phyloP scores from a whole-genome alignment of 2,329 filamentous ascomycete species.

The Fusarium secorum region DNA sequence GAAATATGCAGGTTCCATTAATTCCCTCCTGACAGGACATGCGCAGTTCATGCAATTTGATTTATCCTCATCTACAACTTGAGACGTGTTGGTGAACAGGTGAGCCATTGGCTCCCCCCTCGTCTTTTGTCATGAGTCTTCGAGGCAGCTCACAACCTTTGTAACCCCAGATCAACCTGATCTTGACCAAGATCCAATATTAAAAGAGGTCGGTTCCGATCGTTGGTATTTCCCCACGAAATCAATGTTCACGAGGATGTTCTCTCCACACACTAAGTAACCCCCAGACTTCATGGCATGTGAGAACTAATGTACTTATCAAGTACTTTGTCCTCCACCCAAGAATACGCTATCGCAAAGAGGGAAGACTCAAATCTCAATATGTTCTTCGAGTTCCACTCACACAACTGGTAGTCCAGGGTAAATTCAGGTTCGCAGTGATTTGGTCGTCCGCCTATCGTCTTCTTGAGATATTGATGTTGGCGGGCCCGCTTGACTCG shows the following conservation, averaged over 20 bases:
- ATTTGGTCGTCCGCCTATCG: constrained; percentile 32
- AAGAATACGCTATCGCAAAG: constrained; percentile 14
- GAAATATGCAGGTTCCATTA: constrained; percentile 20
- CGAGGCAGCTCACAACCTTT: not conserved
- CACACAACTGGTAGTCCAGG: constrained; percentile 18
- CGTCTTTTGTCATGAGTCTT: not conserved
- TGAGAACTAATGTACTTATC: constrained; percentile 13
- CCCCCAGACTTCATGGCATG: not conserved
- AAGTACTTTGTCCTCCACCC: constrained; percentile 26
- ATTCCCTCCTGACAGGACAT: constrained; percentile 18
- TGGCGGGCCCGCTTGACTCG: constrained; percentile 23
- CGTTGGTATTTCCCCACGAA: constrained; percentile 22
- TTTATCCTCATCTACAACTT: not conserved
- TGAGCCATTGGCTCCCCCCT: not conserved
- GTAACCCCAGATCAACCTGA: not conserved
- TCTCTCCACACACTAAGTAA: constrained; percentile 20
- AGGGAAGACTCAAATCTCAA: constrained; percentile 22
- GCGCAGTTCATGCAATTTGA: not conserved
- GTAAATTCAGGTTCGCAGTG: constrained; percentile 17
- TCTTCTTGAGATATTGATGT: constrained; percentile 20
- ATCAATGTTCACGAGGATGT: constrained; percentile 10
- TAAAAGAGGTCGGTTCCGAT: constrained; percentile 7
- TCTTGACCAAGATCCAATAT: constrained; percentile 1
- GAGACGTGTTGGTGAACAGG: not conserved
- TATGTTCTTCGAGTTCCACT: constrained; percentile 22